Conservation (phyloP, 1,284 basidiomycete species). For the Pascua guehoae region DNA sequence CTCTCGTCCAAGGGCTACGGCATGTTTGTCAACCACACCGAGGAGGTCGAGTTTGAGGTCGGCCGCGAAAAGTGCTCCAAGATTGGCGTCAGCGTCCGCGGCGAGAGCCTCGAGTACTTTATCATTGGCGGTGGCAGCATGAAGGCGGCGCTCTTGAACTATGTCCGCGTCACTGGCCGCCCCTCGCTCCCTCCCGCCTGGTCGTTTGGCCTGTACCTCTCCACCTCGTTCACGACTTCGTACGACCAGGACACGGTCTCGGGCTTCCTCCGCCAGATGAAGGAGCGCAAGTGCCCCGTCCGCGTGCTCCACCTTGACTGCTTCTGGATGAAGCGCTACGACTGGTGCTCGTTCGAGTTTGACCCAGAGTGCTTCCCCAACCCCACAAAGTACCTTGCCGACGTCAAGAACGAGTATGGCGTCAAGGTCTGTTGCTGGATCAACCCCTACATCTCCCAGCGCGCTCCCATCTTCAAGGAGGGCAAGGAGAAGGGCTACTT, state of each 20-base stretch:
- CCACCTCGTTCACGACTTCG: slow-evolving; percentile 67
- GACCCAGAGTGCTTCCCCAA: slow-evolving; percentile 72
- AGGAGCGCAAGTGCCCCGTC: slow-evolving; percentile 62
- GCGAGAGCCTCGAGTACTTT: slow-evolving; percentile 60
- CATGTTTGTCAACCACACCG: slow-evolving; percentile 69
- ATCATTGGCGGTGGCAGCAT: slow-evolving; percentile 53
- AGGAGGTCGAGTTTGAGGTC: slow-evolving; percentile 67
- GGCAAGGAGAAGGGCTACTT: slow-evolving; percentile 64
- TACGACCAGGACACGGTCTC: slow-evolving; percentile 66
- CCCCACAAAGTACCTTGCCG: slow-evolving; percentile 62
- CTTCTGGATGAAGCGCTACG: slow-evolving; percentile 76
- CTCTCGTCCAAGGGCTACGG: slow-evolving; percentile 61
- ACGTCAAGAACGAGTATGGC: slow-evolving; percentile 65
- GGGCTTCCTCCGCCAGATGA: slow-evolving; percentile 67
- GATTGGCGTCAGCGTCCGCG: slow-evolving; percentile 64
- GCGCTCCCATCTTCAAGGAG: slow-evolving; percentile 66
- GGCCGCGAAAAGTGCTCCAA: slow-evolving; percentile 69
- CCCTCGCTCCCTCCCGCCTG: slow-evolving; percentile 62
- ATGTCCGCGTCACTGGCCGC: slow-evolving; percentile 22
- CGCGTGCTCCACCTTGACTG: slow-evolving; percentile 74
- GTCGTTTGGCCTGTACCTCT: slow-evolving; percentile 72
- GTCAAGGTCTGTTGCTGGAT: slow-evolving; percentile 70
- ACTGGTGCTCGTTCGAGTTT: slow-evolving; percentile 74
- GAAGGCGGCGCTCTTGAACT: slow-evolving; percentile 35
- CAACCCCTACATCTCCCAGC: slow-evolving; percentile 53